Evolutionary conservation across 192 early-diverging fungal species (phyloP), one percentile per base, ranked within the genome.

Genomic region (Ambispora gerdemannii): DNA sequence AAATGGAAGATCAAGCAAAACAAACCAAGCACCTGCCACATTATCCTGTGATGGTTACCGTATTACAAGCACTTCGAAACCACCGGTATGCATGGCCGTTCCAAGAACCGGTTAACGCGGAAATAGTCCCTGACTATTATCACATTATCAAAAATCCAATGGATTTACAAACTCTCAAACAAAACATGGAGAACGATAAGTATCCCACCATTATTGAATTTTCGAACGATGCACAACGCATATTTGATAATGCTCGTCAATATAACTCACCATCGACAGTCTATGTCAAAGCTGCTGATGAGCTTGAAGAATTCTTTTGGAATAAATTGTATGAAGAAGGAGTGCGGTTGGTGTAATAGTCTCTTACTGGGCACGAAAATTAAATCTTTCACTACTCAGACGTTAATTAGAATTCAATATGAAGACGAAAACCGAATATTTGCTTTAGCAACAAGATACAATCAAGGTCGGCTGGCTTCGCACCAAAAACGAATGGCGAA

Each of bases 121-220:
- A 90, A 27, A 91, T 93, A 31, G 96, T 99, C 0, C 85, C 92
- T 2, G 95, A 98, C 75, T 99, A 99, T 74, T 96, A 98, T 69
- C 82, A 88, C 6, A 91, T 98, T 33, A 95, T 99, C 76, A 96
- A 89, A 60, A 88, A 98, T 56, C 97, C 97, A 7, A 99, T 99
- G 96, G 93, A 98, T 75, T 76, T 98, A 28, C 84, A 84, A 71
- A 98, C 95, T 3, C 75, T 99, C 50, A 88, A 87, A 55, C 74
- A 84, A 4, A 89, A 91, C 58, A 89, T 98, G 49, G 94, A 97
- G 56, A 84, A 87, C 28, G 92, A 94, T 72, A 86, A 86, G 43
- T 99, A 99, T 72, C 38, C 76, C 32, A 90, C 92, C 3, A 72
- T 94, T 61, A 89, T 91, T 36, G 84, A 88, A n/a, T 99, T 96